These are phyloP conservation scores for Pseudoscleropodium purum DNA, from an alignment of 225 moss, liverwort and hornwort genomes.

Conservation along the genomic window DNA sequence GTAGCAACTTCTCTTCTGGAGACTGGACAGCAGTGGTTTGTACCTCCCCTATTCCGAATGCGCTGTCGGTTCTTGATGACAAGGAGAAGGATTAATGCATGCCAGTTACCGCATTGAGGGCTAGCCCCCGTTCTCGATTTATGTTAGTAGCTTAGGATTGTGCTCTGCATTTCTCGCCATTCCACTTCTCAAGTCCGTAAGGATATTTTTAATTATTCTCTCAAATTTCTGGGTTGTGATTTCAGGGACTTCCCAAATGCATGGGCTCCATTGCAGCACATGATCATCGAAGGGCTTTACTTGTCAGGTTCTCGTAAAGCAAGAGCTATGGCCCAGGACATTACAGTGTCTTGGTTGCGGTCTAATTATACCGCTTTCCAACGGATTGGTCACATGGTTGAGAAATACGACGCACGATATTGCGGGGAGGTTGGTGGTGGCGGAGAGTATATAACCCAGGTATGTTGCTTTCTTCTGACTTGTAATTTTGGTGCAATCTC, in stretches of 20 bases:
- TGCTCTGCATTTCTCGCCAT: not conserved
- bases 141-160: not conserved
- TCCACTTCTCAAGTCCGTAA: not conserved
- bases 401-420: slow-evolving; percentile 62
- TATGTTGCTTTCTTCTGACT: not conserved
- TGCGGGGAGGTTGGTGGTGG: slow-evolving; percentile 54
- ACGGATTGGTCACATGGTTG: slow-evolving; percentile 51
- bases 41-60: not conserved
- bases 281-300: slow-evolving; percentile 70
- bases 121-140: not conserved
- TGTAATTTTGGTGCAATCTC: not conserved
- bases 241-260: slow-evolving; percentile 73
- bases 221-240: not conserved
- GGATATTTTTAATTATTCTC: not conserved
- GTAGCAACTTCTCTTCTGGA: slow-evolving; percentile 49
- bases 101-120: not conserved
- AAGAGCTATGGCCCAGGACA: slow-evolving; percentile 30
- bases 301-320: slow-evolving; percentile 19
- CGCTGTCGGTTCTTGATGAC: not conserved
- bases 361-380: slow-evolving; percentile 44
- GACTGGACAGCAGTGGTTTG: slow-evolving; percentile 68
- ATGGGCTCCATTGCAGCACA: slow-evolving; percentile 84
- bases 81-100: not conserved
- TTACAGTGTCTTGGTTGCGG: slow-evolving; percentile 52
- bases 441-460: slow-evolving; percentile 62